These are phyloP conservation scores for Triangularia setosa DNA, from an alignment of 2,329 filamentous ascomycete genomes.

Conservation along the genomic window DNA sequence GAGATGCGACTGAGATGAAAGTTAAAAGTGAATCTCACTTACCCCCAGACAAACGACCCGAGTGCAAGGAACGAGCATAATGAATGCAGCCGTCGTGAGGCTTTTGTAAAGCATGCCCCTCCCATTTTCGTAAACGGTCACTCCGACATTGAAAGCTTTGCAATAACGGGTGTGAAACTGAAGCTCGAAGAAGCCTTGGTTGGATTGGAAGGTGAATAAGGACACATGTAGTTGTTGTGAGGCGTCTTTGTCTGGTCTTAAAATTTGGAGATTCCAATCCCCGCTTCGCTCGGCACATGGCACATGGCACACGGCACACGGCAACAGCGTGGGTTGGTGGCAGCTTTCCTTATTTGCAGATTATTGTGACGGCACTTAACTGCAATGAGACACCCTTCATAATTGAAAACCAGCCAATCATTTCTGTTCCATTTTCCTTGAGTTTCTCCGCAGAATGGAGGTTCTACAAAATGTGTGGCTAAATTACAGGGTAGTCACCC, in stretches of 20 bases:
- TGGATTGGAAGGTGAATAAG: background rate
- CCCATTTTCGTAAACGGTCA: background rate
- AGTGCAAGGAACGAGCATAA: conserved; percentile 51
- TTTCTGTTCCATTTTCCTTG: background rate
- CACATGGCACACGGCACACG: background rate
- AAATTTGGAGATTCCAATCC: background rate
- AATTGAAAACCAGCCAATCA: background rate
- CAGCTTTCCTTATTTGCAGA: background rate
- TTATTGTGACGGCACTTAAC: background rate
- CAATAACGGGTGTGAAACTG: conserved; percentile 38
- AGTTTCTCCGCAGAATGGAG: too few species aligned
- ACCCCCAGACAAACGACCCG: conserved; percentile 57
- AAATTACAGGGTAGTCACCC: too few species aligned
- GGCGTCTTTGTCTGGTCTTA: background rate
- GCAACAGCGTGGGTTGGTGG: background rate
- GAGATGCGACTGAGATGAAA: background rate
- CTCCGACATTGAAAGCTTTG: background rate
- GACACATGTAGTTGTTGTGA: background rate
- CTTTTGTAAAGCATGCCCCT: conserved; percentile 30
- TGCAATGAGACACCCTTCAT: background rate
- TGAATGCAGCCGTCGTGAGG: conserved; percentile 40
- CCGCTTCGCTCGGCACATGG: background rate
- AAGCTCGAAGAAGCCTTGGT: background rate
- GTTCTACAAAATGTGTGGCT: too few species aligned
- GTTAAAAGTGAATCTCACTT: conserved; percentile 22